Evolutionary conservation across 805 yeast genomes (phyloP), one percentile per base, ranked within the genome.

Genomic region (Kuraishia borneana): DNA sequence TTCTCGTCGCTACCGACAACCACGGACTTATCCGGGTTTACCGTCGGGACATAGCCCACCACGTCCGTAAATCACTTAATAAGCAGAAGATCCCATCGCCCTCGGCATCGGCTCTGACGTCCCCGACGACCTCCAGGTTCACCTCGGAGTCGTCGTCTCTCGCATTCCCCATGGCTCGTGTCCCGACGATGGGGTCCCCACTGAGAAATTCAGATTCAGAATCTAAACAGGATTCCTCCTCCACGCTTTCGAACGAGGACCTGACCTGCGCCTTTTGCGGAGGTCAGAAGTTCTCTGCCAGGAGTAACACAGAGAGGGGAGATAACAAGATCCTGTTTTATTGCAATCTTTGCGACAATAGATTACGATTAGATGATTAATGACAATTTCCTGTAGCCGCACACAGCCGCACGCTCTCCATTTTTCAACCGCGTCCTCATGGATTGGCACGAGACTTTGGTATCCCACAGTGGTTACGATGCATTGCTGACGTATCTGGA

Each of bases 1-100:
- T 85, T 30, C 70, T 85, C 12, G 76, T 87, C 2, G 77, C 92
- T 1, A 74, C 89, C 0, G 96, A 87, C 53, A 71, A 70, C 36
- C 55, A 61, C 17, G 96, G 96, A 0, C 43, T 66, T 2, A 81
- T 87, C 21, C 56, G 92, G 30, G 81, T 87, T 0, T 83, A 82
- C 51, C 64, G 96, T 47, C 79, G 83, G 37, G 96, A 87, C 51
- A 65, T 79, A 35, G 80, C 92, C 0, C 62, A 70, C 34, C 45
- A 48, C 8, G 54, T 62, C 10, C 47, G 78, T 36, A 62, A 61
- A 33, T 16, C 28, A 16, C 16, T 25, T 35, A 31, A 3, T 2
- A 33, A 41, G 3, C 29, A 17, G n/a, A 40, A 45, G 28, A 31
- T 39, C 6, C 16, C 28, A 7, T 6, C 28, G 16, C 16, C 8